Conservation (phyloP, 2,329 filamentous ascomycete genomes). For the Aspergillus fumigatus region DNA sequence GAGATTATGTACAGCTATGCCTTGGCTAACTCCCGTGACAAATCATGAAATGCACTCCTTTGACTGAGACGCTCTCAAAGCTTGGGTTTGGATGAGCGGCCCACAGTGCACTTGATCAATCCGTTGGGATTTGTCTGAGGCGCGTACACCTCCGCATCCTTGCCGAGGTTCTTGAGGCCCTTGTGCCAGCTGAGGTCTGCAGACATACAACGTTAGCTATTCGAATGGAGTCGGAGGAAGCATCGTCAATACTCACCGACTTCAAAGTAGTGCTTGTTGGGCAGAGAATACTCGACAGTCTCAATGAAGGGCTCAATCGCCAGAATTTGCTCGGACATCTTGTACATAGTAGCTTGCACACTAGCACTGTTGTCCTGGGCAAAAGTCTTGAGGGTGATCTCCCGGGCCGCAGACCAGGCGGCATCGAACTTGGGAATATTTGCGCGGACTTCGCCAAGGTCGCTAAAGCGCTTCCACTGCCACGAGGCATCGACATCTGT, state of each 20-base stretch:
- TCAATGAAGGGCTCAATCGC: constrained; percentile 67
- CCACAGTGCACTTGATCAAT: constrained; percentile 87
- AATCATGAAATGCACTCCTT: neutral
- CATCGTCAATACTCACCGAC: constrained; percentile 53
- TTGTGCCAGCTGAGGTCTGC: constrained; percentile 95
- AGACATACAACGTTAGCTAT: constrained; percentile 5
- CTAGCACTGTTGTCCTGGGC: constrained; percentile 86
- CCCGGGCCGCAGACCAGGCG: constrained; percentile 72
- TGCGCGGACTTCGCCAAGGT: constrained; percentile 62
- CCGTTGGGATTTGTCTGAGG: constrained; percentile 92
- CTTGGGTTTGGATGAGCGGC: constrained; percentile 31
- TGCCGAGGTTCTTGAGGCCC: constrained; percentile 87
- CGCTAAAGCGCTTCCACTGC: constrained; percentile 72
- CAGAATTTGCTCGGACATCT: constrained; percentile 89
- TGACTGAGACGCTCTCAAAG: constrained; percentile 17
- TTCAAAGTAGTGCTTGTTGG: constrained; percentile 99
- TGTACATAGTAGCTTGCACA: constrained; percentile 98
- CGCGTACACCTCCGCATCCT: constrained; percentile 91
- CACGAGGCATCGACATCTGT: constrained; percentile 86
- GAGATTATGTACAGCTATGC: constrained; percentile 13
- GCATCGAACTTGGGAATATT: constrained; percentile 66
- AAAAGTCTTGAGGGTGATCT: constrained; percentile 86
- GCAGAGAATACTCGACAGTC: constrained; percentile 74
- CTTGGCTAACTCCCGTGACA: constrained; percentile 14
- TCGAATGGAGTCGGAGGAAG: neutral